Evolutionary conservation across 768 basidiomycete species (phyloP).

Genomic region (Pisolithus marmoratus): DNA sequence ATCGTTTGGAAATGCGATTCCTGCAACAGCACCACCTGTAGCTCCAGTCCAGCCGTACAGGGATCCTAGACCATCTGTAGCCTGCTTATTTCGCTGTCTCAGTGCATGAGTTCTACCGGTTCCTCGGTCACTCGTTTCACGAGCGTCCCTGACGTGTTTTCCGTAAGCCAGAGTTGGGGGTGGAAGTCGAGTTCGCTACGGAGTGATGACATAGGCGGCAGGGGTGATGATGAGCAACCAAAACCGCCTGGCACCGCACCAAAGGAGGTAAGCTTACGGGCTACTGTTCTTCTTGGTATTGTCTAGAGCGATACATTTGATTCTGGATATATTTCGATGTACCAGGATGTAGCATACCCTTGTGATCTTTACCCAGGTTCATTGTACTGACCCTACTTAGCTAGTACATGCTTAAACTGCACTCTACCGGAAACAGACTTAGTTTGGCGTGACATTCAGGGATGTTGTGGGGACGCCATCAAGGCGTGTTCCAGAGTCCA

Average conservation of each 20-base stretch:
- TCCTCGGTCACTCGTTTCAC: constrained; percentile 78
- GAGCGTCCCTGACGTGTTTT: constrained; percentile 81
- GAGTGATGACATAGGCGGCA: constrained; percentile 45
- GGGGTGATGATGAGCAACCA: constrained; percentile 26
- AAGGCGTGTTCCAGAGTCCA: too few species aligned
- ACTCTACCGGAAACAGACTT: too few species aligned
- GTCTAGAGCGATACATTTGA: constrained; percentile 35
- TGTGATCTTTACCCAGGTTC: not conserved
- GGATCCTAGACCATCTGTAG: constrained; percentile 63
- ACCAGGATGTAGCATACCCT: too few species aligned
- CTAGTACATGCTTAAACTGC: not conserved
- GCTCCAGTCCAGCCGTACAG: constrained; percentile 66
- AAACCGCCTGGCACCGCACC: constrained; percentile 28
- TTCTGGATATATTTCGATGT: not conserved
- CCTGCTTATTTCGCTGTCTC: constrained; percentile 82
- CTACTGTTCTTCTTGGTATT: constrained; percentile 73
- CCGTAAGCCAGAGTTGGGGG: constrained; percentile 87
- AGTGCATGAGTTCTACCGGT: constrained; percentile 76
- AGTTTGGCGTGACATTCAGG: too few species aligned
- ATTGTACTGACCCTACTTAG: not conserved
- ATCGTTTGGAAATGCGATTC: constrained; percentile 18
- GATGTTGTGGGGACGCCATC: too few species aligned
- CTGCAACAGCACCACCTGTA: constrained; percentile 39
- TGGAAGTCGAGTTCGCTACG: constrained; percentile 70
- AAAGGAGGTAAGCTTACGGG: constrained; percentile 60